phyloP scores from a whole-genome alignment of 1,139 yeast species.

The Geotrichum europaeum region DNA sequence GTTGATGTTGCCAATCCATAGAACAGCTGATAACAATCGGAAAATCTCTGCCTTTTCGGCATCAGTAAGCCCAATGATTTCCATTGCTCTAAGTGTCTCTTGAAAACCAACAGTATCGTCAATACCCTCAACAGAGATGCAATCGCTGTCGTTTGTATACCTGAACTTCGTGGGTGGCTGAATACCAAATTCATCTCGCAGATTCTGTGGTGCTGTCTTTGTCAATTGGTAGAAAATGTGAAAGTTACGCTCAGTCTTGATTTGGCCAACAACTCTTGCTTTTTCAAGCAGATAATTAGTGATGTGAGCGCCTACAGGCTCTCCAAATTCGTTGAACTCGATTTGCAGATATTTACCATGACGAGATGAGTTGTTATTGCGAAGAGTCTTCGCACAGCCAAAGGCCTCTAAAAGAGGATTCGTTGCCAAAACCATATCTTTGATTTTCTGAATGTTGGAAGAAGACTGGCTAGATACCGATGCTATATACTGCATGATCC shows the following conservation, averaged over 20 bases:
- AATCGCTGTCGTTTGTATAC: conserved; percentile 81
- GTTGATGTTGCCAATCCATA: conserved; percentile 92
- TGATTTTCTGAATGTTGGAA: conserved; percentile 70
- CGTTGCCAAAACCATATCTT: conserved; percentile 96
- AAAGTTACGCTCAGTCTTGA: conserved; percentile 86
- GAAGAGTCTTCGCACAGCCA: conserved; percentile 97
- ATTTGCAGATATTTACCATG: conserved; percentile 97
- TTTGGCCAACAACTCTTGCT: conserved; percentile 95
- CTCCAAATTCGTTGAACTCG: conserved; percentile 70
- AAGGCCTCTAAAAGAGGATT: conserved; percentile 93
- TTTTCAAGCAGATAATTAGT: conserved; percentile 92
- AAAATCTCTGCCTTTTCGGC: conserved; percentile 87
- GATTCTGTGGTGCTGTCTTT: conserved; percentile 79
- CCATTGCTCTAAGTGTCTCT: conserved; percentile 84
- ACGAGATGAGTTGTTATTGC: conserved; percentile 94
- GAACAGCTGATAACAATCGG: conserved; percentile 71
- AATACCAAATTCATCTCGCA: conserved; percentile 78
- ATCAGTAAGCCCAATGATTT: conserved; percentile 72
- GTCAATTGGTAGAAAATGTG: conserved; percentile 96
- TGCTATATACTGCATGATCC: conserved; percentile 97
- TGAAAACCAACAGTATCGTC: conserved; percentile 74
- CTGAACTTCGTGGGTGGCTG: conserved; percentile 90
- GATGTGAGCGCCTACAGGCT: conserved; percentile 92
- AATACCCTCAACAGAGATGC: conserved; percentile 79
- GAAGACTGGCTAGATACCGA: conserved; percentile 63